phyloP scores from a whole-genome alignment of 2,329 filamentous ascomycete species.

The Talaromyces funiculosus region DNA sequence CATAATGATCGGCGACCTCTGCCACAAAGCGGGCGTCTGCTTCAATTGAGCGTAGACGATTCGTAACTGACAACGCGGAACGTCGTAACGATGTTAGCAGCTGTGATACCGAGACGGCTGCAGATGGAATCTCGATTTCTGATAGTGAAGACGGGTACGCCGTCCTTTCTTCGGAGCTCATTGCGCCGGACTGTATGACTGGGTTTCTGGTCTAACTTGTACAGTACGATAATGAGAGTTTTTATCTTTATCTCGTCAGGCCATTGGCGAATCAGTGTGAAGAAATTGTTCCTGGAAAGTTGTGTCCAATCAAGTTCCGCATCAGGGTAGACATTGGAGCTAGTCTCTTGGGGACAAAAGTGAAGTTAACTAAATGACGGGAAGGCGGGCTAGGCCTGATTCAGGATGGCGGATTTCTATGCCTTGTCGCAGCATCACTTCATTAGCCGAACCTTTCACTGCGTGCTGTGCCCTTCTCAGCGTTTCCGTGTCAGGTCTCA shows the following conservation, averaged over 20 bases:
- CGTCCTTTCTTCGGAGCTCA: conserved; percentile 22
- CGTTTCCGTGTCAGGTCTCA: background rate
- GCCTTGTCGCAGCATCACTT: background rate
- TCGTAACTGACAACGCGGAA: conserved; percentile 69
- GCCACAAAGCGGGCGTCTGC: conserved; percentile 70
- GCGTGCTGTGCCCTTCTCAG: background rate
- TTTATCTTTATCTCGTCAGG: background rate
- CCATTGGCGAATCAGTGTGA: conserved; percentile 1
- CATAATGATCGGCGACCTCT: conserved; percentile 43
- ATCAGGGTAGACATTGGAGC: background rate
- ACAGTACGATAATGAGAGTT: background rate
- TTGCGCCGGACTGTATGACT: conserved; percentile 10
- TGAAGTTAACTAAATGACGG: background rate
- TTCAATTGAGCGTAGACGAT: conserved; percentile 74
- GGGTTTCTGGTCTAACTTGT: background rate
- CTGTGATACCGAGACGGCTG: conserved; percentile 61
- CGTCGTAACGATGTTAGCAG: conserved; percentile 68
- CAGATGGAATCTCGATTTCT: conserved; percentile 50
- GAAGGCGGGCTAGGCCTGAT: conserved; percentile 1
- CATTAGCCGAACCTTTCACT: background rate
- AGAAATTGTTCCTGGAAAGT: conserved; percentile 7
- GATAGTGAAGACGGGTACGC: conserved; percentile 32
- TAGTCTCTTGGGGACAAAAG: background rate
- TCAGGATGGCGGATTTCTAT: background rate
- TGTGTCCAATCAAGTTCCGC: background rate